Evolutionary conservation across 2,329 filamentous ascomycete genomes (phyloP).

Genomic region (Zopfia rhizophila): DNA sequence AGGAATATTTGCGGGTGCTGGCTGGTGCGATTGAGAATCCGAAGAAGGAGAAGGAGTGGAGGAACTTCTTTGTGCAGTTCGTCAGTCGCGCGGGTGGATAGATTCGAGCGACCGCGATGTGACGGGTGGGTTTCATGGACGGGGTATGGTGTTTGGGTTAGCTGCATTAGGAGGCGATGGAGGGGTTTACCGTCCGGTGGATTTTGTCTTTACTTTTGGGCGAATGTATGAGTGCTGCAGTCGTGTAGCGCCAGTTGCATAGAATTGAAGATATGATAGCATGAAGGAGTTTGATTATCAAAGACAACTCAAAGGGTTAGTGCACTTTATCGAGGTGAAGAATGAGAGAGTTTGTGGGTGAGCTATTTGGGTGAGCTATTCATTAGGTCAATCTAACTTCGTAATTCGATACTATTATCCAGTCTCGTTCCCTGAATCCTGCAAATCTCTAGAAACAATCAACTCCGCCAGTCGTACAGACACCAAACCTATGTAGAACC

Average conservation of each 20-base stretch:
- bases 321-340: not conserved
- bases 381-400: too few relatives aligned
- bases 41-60: slow-evolving; percentile 56
- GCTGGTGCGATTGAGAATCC: slow-evolving; percentile 45
- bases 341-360: not conserved
- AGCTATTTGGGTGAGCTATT: too few relatives aligned
- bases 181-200: too few relatives aligned
- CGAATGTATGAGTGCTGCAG: not conserved
- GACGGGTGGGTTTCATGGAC: not conserved
- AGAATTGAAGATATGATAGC: too few relatives aligned
- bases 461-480: too few relatives aligned
- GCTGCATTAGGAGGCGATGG: slow-evolving; percentile 1
- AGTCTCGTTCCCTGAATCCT: too few relatives aligned
- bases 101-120: not conserved
- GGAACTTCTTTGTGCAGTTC: slow-evolving; percentile 58
- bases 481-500: too few relatives aligned
- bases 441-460: too few relatives aligned
- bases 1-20: slow-evolving; percentile 68
- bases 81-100: slow-evolving; percentile 41
- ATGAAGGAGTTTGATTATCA: not conserved
- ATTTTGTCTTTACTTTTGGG: not conserved
- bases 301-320: not conserved
- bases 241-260: not conserved
- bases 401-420: too few relatives aligned
- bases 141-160: not conserved